Evolutionary conservation across 164 flowering plant species (phyloP), one percentile per base, ranked within the genome.

Genomic region (Magnolia changhungtana): DNA sequence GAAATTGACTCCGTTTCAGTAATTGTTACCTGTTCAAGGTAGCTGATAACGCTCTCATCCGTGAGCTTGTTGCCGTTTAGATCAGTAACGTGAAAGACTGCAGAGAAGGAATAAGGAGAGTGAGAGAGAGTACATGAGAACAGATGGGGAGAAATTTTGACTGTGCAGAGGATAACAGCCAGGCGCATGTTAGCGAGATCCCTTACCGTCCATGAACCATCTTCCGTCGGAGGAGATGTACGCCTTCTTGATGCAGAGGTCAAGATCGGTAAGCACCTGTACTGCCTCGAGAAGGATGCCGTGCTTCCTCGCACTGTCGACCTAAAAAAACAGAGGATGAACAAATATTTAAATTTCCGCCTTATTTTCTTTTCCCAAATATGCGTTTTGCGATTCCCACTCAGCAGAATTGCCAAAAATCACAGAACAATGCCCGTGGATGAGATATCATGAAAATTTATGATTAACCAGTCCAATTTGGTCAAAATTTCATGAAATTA

Each of bases 171-270:
- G 50, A 69, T 49, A 77, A 13, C 24, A 7, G 45, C 45, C 10
- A 19, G 37, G 73, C 59, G 77, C 73, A 74, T 16, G 20, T 45
- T 64, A 70, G 78, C 63, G 1, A 49, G 11, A 67, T 58, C 8
- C 89, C 73, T 79, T 84, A 95, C 98, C 98, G 78, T 95, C 98
- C 98, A 95, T 95, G 85, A 93, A 92, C 98, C 98, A 95, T 67
- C 92, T 86, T 51, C 98, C 97, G 84, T 95, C 98, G 68, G 95
- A 93, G 64, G 94, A 90, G 7, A 95, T 92, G 72, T 95, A 95
- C 61, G 97, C 97, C 77, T 95, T 95, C 3, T 86, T 87, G 18
- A 95, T 82, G 65, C 83, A 76, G 73, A 95, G 94, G 72, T 90
- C 89, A 16, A 94, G 89, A 87, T 94, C 98, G n/a, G 95, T 88